Evolutionary conservation across 2,329 filamentous ascomycete genomes (phyloP), one percentile per base, ranked within the genome.

Genomic region (Talaromyces rugulosus): DNA sequence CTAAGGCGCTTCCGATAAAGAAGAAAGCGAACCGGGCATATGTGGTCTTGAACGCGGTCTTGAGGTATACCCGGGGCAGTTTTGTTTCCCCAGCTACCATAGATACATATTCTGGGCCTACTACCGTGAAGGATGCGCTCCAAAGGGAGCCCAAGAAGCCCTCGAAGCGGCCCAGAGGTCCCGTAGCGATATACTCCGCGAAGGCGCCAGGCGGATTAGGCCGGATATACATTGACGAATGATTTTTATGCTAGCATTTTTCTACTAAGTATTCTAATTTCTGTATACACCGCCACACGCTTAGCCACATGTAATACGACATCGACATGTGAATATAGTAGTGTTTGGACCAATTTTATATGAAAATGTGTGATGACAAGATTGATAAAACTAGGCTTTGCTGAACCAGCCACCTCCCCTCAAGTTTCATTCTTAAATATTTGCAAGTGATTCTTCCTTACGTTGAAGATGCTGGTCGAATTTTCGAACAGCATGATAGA

Each of bases 1-100:
- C 81, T 62, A 92, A 82, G 44, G 91, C 87, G 18, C 84, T 86
- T 62, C 90, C 74, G 71, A 86, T 81, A 81, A 92, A 93, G 81
- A 93, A 92, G 78, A 91, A 78, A 65, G 89, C 75, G 72, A 92
- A 91, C 63, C 89, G 89, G 78, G 85, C 91, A 75, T 92, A 91
- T 64, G 88, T 91, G 40, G 90, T 81, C 72, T 85, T 87, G 79
- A 91, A 91, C 60, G 89, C 89, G 62, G 86, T 84, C 8, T 89
- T 89, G 62, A 92, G 86, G 23, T 23, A 23, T 85, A 89, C 74
- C 84, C 89, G 85, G 1, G 89, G 89, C 76, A 91, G 90, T 76
- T 90, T 86, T 0, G 89, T 87, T 75, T 91, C 88, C 54, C 87
- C 89, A 36, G 90, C 87, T 0, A 89, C 90, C 12, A 91, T 87